Base-by-base conservation (phyloP, 2,329 filamentous ascomycete genomes). In the Pestalotiopsis sp. region DNA sequence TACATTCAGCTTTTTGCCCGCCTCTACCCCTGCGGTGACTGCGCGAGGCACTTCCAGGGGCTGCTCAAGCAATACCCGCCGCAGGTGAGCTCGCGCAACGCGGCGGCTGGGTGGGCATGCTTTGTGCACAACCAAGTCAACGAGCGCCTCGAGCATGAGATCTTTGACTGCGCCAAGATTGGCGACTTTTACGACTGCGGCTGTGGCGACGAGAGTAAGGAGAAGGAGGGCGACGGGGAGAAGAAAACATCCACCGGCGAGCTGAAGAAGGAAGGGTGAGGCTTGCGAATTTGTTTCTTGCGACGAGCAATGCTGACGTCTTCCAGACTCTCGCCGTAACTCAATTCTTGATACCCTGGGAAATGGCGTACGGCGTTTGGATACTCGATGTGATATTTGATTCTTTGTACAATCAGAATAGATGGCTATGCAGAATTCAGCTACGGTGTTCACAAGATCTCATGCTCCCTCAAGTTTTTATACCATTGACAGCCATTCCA, bases 131-230 rank as follows among this genome's bases (percentile, higher is more conserved):
- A 92, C 73, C 79, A 87, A 71, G 89, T 92, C 68, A 92, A 92
- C 75, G 83, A 86, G 79, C 81, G 88, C 66, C 79, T 92, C 39
- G 80, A 86, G 73, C 91, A 92, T 78, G 80, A 83, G 3, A 69
- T 84, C 13, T 92, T 91, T 72, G 88, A 92, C 77, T 92, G 90
- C 73, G 86, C 82, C 68, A 87, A 89, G 38, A 89, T 92, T 74
- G 89, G 89, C 17, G 89, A 92, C 73, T 90, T 90, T 75, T 92
- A 92, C 78, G 89, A 92, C 75, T 92, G 90, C 74, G 90, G 90
- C 0, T 92, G 90, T 73, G 89, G 88, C 14, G 89, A 91, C n/a
- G 88, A 89, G 30, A 9, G 30, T 69, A 83, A 84, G 20, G 82
- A 83, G 73, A 81, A 84, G 70, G 81, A 79, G 73, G 68, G 74